Evolutionary conservation across 2,329 filamentous ascomycete genomes (phyloP).

Genomic region (Tolypocladium tropicale): DNA sequence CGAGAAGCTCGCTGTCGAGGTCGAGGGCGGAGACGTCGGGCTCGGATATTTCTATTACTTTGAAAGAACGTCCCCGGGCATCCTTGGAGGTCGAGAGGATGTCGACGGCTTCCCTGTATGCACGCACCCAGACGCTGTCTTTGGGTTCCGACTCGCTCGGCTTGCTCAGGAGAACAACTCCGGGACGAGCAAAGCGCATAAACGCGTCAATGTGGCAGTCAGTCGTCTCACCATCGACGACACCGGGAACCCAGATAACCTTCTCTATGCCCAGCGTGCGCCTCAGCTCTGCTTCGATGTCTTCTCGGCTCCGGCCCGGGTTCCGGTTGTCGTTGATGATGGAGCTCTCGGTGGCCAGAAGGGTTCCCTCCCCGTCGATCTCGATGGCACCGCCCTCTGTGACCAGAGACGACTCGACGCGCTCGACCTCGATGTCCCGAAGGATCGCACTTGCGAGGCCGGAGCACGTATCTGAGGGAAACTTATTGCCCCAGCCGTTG

Average conservation of each 20-base stretch:
- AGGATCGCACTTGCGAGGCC: slow-evolving; percentile 7
- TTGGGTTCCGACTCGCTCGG: slow-evolving; percentile 3
- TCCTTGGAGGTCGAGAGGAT: slow-evolving; percentile 9
- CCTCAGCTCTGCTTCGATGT: slow-evolving; percentile 12
- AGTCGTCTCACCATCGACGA: slow-evolving; percentile 12
- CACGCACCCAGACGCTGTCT: slow-evolving; percentile 2
- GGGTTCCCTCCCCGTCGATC: slow-evolving; percentile 17
- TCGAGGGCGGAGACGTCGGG: slow-evolving; percentile 4
- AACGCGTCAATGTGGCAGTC: slow-evolving; percentile 19
- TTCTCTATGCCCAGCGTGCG: slow-evolving; percentile 13
- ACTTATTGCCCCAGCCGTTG: slow-evolving; percentile 17
- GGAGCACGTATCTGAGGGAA: slow-evolving; percentile 3
- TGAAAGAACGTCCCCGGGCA: slow-evolving; percentile 9
- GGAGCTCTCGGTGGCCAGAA: slow-evolving; percentile 16
- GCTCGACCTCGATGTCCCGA: not conserved
- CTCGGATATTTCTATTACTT: slow-evolving; percentile 14
- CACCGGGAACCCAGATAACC: slow-evolving; percentile 17
- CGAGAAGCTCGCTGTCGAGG: not conserved
- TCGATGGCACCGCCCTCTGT: slow-evolving; percentile 17
- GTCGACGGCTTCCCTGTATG: slow-evolving; percentile 13
- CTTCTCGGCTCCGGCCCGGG: slow-evolving; percentile 6
- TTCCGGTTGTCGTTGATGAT: slow-evolving; percentile 19
- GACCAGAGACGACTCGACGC: slow-evolving; percentile 4
- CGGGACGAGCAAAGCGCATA: slow-evolving; percentile 13
- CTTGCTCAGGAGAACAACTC: slow-evolving; percentile 12